Base-by-base conservation (phyloP, 225 moss, liverwort and hornwort genomes). In the Polytrichum formosum region DNA sequence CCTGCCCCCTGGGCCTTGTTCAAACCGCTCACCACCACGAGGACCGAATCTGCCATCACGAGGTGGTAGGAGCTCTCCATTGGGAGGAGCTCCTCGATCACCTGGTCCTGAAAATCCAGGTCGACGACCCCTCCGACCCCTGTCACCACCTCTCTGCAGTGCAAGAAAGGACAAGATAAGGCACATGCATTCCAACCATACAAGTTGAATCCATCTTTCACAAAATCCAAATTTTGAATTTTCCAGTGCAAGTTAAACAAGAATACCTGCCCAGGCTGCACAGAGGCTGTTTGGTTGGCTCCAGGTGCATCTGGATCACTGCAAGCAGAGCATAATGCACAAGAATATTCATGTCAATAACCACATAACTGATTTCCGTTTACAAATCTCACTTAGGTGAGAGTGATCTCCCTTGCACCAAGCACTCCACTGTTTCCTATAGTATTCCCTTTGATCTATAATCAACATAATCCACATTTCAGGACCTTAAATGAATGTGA, bases 281-380 rank as follows among this genome's bases (percentile, higher is more conserved):
- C 70, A 69, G 90, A 72, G 73, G 78, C 61, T 5, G 78, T 71
- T 77, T 86, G 91, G 78, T 76, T 91, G 55, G 87, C 88, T 73
- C 98, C 98, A 56, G 98, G 98, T 25, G 98, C 90, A 79, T 92
- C 94, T 67, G 88, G 78, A 81, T 94, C 94, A 83, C 98, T 98
- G 85, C 28, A 46, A 10, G 37, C 37, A 37, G 37, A 60, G 33
- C 37, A 13, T 13, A 37, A 37, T 37, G 37, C 46, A 8, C 66
- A 25, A 66, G 18, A 66, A 29, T 19, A n/a, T 28, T 8, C 13
- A 46, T 13, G 46, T 46, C 46, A 46, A 46, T 46, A 13, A 46
- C 46, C 46, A 46, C 46, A 46, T 13, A 46, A 46, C 46, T 0
- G 1, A 46, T 46, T 46, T 46, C 46, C 13, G 1, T 46, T 46